These are phyloP conservation scores for Zelonia costaricensis DNA, from an alignment of 208 protist genomes.

Conservation along the genomic window DNA sequence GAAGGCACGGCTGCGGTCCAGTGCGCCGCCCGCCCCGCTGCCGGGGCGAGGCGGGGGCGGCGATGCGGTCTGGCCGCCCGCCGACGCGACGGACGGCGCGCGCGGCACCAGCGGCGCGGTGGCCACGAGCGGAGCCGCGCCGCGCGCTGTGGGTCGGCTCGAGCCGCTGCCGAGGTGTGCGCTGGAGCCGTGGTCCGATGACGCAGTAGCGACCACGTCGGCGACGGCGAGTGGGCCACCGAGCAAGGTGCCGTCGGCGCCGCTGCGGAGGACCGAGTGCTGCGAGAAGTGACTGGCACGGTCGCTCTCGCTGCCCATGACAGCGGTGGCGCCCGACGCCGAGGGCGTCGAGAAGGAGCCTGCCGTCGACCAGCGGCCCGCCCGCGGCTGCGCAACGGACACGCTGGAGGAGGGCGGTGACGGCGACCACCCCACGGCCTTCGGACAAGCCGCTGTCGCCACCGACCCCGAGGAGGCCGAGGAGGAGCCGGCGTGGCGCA, in stretches of 20 bases:
- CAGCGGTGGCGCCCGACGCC: background rate
- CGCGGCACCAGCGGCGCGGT: too few species aligned
- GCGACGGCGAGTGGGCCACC: background rate
- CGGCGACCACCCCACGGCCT: background rate
- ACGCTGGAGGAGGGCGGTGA: background rate
- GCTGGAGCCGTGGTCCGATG: too few species aligned
- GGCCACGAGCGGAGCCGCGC: too few species aligned
- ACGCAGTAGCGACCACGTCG: too few species aligned
- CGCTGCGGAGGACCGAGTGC: background rate
- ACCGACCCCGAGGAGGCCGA: background rate
- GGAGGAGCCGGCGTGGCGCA: conserved; percentile 7
- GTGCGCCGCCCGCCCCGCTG: too few species aligned
- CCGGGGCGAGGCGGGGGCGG: too few species aligned
- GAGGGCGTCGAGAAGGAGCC: background rate
- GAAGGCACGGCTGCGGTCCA: background rate
- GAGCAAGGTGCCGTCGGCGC: background rate
- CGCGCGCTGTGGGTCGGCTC: too few species aligned
- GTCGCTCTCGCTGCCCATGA: background rate
- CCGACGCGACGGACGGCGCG: too few species aligned
- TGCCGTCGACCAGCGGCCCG: background rate
- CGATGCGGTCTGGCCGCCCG: too few species aligned
- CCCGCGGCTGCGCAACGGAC: too few species aligned
- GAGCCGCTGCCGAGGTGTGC: too few species aligned
- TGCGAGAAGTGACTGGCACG: background rate
- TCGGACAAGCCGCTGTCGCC: background rate